Evolutionary conservation across 805 yeast species (phyloP).

Genomic region (Martiniozyma abietophila): DNA sequence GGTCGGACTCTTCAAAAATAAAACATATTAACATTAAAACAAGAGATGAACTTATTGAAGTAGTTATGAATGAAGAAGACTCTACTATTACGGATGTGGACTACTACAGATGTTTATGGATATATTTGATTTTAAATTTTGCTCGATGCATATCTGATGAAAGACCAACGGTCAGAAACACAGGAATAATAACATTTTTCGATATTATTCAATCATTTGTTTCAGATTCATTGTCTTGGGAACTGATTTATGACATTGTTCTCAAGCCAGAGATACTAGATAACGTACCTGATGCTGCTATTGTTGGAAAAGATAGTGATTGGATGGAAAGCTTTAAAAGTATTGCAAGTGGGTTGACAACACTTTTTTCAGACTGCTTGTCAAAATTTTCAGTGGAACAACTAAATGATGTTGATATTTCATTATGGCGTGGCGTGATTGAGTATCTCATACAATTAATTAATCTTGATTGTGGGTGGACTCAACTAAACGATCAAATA

Average conservation of each 20-base stretch:
- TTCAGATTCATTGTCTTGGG: conserved; percentile 51
- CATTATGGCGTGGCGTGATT: conserved; percentile 52
- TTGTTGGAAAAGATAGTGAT: conserved; percentile 22
- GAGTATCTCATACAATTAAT: conserved; percentile 37
- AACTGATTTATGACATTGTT: conserved; percentile 53
- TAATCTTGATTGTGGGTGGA: conserved; percentile 30
- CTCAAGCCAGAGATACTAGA: conserved; percentile 41
- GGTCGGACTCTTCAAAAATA: not conserved
- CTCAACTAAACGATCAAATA: conserved; percentile 45
- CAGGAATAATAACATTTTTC: conserved; percentile 82
- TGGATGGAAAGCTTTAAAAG: conserved; percentile 57
- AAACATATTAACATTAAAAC: conserved; percentile 12
- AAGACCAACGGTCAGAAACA: conserved; percentile 78
- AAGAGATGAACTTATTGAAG: conserved; percentile 14
- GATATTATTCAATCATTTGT: conserved; percentile 73
- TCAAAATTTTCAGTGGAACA: conserved; percentile 49
- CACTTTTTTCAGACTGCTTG: too few species aligned
- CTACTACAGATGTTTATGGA: conserved; percentile 42
- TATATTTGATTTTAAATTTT: conserved; percentile 51
- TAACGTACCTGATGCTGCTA: not conserved
- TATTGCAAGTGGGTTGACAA: conserved; percentile 58
- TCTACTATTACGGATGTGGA: conserved; percentile 16
- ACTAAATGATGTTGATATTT: conserved; percentile 29
- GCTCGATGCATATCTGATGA: conserved; percentile 55
- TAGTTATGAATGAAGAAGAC: conserved; percentile 8